phyloP scores from a whole-genome alignment of 306 rosid genomes.

The Castanea crenata region DNA sequence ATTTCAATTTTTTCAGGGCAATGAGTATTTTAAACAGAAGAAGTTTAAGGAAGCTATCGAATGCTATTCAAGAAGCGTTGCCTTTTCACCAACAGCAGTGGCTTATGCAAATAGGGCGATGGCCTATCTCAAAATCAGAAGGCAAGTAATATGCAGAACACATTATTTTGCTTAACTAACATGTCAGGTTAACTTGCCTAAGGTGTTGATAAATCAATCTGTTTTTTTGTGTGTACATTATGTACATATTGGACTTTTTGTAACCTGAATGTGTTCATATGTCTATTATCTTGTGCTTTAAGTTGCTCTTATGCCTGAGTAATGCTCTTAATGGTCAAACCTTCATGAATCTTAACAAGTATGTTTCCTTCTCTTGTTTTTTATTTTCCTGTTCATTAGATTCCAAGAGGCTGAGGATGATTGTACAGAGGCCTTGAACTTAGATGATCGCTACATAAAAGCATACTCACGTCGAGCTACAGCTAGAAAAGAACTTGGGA shows the following conservation, averaged over 20 bases:
- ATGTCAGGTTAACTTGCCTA: background rate
- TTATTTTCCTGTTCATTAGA: conserved; percentile 42
- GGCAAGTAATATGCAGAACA: conserved; percentile 36
- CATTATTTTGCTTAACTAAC: conserved; percentile 5
- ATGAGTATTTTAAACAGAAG: conserved; percentile 89
- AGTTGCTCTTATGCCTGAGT: background rate
- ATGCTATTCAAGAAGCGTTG: conserved; percentile 95
- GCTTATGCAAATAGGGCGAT: conserved; percentile 96
- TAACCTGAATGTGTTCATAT: background rate
- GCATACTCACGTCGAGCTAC: conserved; percentile 93
- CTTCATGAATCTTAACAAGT: background rate
- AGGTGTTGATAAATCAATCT: background rate
- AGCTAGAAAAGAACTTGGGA: conserved; percentile 87
- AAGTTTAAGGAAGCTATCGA: conserved; percentile 86
- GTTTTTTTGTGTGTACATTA: background rate
- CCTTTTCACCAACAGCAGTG: conserved; percentile 84
- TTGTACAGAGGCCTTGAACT: conserved; percentile 90
- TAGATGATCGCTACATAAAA: conserved; percentile 93
- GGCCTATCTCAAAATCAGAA: conserved; percentile 83
- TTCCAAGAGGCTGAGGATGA: conserved; percentile 89
- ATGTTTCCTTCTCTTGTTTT: background rate
- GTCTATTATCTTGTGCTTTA: background rate
- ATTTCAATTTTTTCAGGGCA: conserved; percentile 60
- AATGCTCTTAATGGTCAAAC: conserved; percentile 19
- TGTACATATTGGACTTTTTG: conserved; percentile 3